phyloP scores from a whole-genome alignment of 495 filamentous ascomycete species.

The Penicillium verhagenii region DNA sequence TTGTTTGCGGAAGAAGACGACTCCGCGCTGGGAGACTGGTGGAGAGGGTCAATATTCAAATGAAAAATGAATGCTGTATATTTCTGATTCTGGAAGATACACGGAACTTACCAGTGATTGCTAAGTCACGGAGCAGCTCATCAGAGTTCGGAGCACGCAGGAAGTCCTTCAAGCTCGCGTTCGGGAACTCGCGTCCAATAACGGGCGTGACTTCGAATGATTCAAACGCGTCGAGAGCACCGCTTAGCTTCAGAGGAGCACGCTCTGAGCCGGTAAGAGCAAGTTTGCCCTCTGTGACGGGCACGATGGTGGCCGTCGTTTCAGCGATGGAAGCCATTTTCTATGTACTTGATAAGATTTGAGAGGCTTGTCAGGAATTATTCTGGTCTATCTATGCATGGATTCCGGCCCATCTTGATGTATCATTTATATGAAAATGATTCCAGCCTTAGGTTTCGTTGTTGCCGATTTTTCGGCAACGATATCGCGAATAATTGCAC shows the following conservation, averaged over 20 bases:
- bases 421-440: slow-evolving; percentile 4
- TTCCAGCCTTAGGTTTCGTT: too few relatives aligned
- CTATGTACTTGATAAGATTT: not conserved
- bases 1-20: slow-evolving; percentile 80
- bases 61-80: too few relatives aligned
- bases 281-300: slow-evolving; percentile 20
- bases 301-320: slow-evolving; percentile 12
- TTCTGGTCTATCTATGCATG: not conserved
- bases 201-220: slow-evolving; percentile 65
- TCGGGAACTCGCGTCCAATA: slow-evolving; percentile 64
- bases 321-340: slow-evolving; percentile 27
- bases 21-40: slow-evolving; percentile 75
- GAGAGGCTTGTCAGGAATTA: not conserved
- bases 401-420: too few relatives aligned
- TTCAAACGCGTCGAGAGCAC: slow-evolving; percentile 56
- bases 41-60: not conserved
- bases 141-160: slow-evolving; percentile 63
- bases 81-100: not conserved
- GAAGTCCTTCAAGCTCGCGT: slow-evolving; percentile 58
- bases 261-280: slow-evolving; percentile 14
- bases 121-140: slow-evolving; percentile 63
- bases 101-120: slow-evolving; percentile 57
- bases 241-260: slow-evolving; percentile 49
- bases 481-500: slow-evolving; percentile 1
- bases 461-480: slow-evolving; percentile 18